These are phyloP conservation scores for Hypoxylon sp. DNA, from an alignment of 2,329 filamentous ascomycete genomes.

Conservation along the genomic window DNA sequence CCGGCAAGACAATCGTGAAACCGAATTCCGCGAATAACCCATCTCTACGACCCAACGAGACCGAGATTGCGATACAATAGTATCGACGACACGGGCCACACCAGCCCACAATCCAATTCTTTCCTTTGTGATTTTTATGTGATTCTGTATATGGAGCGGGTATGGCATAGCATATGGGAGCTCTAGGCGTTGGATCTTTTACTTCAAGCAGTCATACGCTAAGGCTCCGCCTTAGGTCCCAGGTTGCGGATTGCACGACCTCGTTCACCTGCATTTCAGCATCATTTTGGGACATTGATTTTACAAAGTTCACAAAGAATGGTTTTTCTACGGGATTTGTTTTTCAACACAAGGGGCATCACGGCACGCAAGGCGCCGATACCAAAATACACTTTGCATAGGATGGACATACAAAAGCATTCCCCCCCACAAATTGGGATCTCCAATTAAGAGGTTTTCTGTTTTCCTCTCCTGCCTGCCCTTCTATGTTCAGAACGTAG, in stretches of 20 bases:
- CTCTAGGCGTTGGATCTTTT: slow-evolving; percentile 53
- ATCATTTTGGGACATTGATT: slow-evolving; percentile 27
- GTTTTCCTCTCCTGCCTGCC: slow-evolving; percentile 21
- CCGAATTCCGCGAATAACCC: slow-evolving; percentile 74
- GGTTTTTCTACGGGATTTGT: slow-evolving; percentile 12
- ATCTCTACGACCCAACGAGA: slow-evolving; percentile 57
- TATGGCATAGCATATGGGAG: slow-evolving; percentile 55
- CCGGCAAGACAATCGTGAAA: slow-evolving; percentile 72
- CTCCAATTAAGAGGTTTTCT: slow-evolving; percentile 18
- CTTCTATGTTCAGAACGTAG: neutral
- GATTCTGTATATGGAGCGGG: slow-evolving; percentile 59
- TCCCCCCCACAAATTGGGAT: slow-evolving; percentile 26
- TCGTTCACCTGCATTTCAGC: slow-evolving; percentile 33
- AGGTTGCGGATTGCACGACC: slow-evolving; percentile 30
- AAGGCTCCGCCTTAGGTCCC: slow-evolving; percentile 17
- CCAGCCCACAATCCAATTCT: slow-evolving; percentile 44
- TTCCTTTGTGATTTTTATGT: slow-evolving; percentile 50
- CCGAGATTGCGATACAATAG: slow-evolving; percentile 52
- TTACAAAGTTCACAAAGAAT: slow-evolving; percentile 32
- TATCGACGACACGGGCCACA: slow-evolving; percentile 46
- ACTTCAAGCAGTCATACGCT: slow-evolving; percentile 19
- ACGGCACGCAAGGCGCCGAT: slow-evolving; percentile 25
- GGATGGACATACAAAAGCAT: slow-evolving; percentile 49
- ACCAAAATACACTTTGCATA: slow-evolving; percentile 47
- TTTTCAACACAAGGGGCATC: slow-evolving; percentile 36